Conservation (phyloP, 2,329 filamentous ascomycete species). For the Aspergillus neoniger region DNA sequence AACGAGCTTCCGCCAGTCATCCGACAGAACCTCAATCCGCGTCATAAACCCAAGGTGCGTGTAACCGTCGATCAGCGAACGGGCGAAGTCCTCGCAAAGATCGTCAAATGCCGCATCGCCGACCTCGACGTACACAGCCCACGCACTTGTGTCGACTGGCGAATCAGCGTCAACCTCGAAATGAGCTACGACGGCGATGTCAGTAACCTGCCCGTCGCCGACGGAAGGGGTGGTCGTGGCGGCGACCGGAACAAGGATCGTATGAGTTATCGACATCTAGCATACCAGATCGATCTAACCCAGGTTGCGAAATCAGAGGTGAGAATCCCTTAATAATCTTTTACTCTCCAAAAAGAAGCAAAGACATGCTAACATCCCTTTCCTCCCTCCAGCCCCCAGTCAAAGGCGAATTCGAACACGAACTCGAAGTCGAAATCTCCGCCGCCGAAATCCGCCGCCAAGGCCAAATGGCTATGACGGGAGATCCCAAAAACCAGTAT, state of each 20-base stretch:
- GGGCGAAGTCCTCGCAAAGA: slow-evolving; percentile 70
- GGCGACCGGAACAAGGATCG: slow-evolving; percentile 80
- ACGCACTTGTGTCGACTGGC: slow-evolving; percentile 76
- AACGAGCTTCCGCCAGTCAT: slow-evolving; percentile 66
- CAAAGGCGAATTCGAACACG: slow-evolving; percentile 49
- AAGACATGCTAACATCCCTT: slow-evolving; percentile 4
- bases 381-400: slow-evolving; percentile 25
- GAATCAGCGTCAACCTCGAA: slow-evolving; percentile 93
- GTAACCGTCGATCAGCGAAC: slow-evolving; percentile 77
- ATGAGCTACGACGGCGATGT: slow-evolving; percentile 77
- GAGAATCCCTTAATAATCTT: slow-evolving; percentile 19
- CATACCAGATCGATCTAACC: slow-evolving; percentile 88
- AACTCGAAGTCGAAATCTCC: slow-evolving; percentile 53
- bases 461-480: slow-evolving; percentile 43
- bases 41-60: slow-evolving; percentile 66
- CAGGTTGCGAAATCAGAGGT: slow-evolving; percentile 69
- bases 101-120: slow-evolving; percentile 85
- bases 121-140: slow-evolving; percentile 89
- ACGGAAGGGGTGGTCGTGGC: slow-evolving; percentile 39
- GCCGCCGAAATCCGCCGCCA: slow-evolving; percentile 48
- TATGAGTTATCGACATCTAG: slow-evolving; percentile 83
- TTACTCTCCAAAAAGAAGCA: background rate
- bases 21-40: slow-evolving; percentile 59
- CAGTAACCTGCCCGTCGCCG: slow-evolving; percentile 53
- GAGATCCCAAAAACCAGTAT: slow-evolving; percentile 46